Base-by-base conservation (phyloP, 371 early-diverging fungal species). In the Mortierella sp. region DNA sequence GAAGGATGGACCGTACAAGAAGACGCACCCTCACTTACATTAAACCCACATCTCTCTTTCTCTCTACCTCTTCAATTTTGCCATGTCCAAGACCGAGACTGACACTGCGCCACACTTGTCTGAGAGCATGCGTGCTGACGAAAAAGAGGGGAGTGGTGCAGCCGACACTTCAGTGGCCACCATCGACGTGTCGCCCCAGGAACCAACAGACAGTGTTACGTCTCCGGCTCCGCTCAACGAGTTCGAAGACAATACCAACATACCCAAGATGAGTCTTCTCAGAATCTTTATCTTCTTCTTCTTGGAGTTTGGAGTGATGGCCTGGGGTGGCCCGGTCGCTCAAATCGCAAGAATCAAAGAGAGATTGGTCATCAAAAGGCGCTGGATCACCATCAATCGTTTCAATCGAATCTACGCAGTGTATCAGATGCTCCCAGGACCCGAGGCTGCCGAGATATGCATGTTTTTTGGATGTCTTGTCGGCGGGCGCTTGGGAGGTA, bases 71-170 rank as follows among this genome's bases (percentile, higher is more conserved):
- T n/a, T n/a, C n/a, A n/a, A n/a, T n/a, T n/a, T n/a, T n/a, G n/a
- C n/a, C 39, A 48, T 27, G 85, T 89, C 84, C 10, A 76, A 60
- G 9, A 43, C 23, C 38, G 19, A 31, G 5, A 82, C 85, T 7
- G 64, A 74, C 3, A 91, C 90, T 80, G 82, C 82, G 47, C 67
- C 82, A 26, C 83, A 88, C 1, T 61, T 84, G 5, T 73, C 84
- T 12, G 78, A 82, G 67, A 71, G 81, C 27, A 65, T 85, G 31
- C 72, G 80, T 38, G 66, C 79, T 50, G 82, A 82, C 72, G 71
- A 53, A 46, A 30, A 23, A n/a, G n/a, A n/a, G n/a, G n/a, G n/a
- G n/a, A n/a, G n/a, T 27, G 57, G 19, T 7, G 10, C 46, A 14
- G 27, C 46, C 43, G 43, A 56, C 26, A 56, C 18, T 27, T 56